phyloP scores from a whole-genome alignment of 106 monocot species.

The Ottelia alismoides region DNA sequence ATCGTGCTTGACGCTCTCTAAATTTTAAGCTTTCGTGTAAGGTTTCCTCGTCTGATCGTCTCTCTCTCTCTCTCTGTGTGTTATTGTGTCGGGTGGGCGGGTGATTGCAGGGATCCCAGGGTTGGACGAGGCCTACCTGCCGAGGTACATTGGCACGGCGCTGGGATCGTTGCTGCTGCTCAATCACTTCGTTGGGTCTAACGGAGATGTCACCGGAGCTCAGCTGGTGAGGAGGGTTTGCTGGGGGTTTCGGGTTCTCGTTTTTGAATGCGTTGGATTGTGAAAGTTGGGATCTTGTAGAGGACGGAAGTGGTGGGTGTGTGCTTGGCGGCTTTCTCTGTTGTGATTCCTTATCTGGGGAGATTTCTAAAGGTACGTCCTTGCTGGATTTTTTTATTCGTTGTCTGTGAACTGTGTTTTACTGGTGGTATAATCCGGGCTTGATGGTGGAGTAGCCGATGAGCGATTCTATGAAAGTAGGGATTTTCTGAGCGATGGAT shows the following conservation, averaged over 20 bases:
- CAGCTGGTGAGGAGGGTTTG: conserved; percentile 38
- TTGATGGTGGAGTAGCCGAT: too few species aligned
- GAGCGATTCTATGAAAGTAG: too few species aligned
- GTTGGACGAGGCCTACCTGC: conserved; percentile 67
- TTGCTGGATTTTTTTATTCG: neutral
- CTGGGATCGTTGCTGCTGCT: conserved; percentile 43
- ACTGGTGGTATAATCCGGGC: too few species aligned
- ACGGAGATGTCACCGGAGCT: conserved; percentile 36
- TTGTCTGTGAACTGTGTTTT: too few species aligned
- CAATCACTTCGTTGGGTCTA: conserved; percentile 44
- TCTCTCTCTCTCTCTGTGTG: conserved; percentile 1
- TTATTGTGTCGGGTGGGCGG: too few species aligned
- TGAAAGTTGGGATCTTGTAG: too few species aligned
- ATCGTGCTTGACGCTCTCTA: neutral
- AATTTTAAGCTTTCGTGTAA: neutral
- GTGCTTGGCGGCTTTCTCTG: conserved; percentile 66
- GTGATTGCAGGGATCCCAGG: conserved; percentile 91
- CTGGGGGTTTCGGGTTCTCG: conserved; percentile 7
- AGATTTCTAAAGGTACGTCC: conserved; percentile 68
- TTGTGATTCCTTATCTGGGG: conserved; percentile 56
- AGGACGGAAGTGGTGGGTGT: conserved; percentile 72
- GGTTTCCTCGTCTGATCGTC: neutral
- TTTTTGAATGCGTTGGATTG: too few species aligned
- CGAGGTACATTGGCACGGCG: conserved; percentile 35
- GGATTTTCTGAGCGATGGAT: too few species aligned